Base-by-base conservation (phyloP, 768 basidiomycete genomes). In the Gloeostereum incarnatum region DNA sequence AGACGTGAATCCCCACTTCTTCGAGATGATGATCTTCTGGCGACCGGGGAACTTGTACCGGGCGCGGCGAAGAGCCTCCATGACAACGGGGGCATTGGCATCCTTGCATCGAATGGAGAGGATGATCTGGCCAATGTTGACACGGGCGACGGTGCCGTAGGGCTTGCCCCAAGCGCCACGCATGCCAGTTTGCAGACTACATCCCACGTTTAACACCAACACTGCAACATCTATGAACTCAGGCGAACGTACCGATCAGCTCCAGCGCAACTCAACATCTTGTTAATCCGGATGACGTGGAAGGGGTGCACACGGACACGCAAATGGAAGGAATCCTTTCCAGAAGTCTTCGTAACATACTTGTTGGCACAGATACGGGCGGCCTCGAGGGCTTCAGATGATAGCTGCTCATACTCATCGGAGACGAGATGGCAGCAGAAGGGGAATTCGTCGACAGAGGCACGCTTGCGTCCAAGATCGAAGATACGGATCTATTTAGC, bases 361-460 rank as follows among this genome's bases (percentile, higher is more conserved):
- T 98, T 98, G 87, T 98, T 98, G 62, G 91, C 91, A 59, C 94
- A 97, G 46, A 99, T 99, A 63, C 93, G 93, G 38, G 92, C 93
- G 13, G 94, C 93, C 67, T 99, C 94, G 37, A 97, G 81, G 11
- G 93, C 93, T 61, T 98, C 93, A 25, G 79, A 83, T 10, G 89
- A 93, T 31, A 97, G 73, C 57, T 99, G 92, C 60, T 99, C 93
- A 60, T 94, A 96, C 65, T 97, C 94, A 54, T 97, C 91, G 36
- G 92, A 98, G 42, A 98, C 94, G 39, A 98, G 75, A 60, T 96
- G 92, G 60, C 76, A 81, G 62, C 89, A 91, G 80, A 87, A 97
- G 44, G 92, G 92, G 75, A 98, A 98, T 58, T 97, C 94, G 64
- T 98, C 91, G 47, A 98, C 93, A 39, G 78, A 77, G 40, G 94